Evolutionary conservation across 179 eudicot species (phyloP).

Genomic region (Monotropa hypopitys): DNA sequence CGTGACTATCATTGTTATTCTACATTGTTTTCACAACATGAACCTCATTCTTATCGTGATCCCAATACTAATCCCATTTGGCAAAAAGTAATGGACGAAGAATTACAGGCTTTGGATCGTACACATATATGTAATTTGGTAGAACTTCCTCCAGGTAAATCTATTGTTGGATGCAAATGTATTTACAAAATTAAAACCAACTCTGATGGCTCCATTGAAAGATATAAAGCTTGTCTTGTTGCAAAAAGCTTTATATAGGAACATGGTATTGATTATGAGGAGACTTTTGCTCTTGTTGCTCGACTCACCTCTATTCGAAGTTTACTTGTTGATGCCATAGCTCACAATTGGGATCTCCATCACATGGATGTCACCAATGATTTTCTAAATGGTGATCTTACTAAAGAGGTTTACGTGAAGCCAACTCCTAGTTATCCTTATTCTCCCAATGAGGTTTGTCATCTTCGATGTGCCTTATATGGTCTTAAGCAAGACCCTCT

Average conservation of each 20-base stretch:
- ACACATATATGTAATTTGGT: not conserved
- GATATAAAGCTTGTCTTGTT: too few relatives aligned
- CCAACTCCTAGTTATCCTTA: not conserved
- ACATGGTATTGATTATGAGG: not conserved
- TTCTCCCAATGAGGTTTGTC: too few relatives aligned
- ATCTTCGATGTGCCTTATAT: not conserved
- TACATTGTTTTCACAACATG: too few relatives aligned
- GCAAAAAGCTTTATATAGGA: not conserved
- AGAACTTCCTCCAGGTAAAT: not conserved
- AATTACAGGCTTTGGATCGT: too few relatives aligned
- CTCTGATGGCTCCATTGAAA: too few relatives aligned
- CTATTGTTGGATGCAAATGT: not conserved
- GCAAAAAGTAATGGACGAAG: too few relatives aligned
- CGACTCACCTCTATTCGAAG: not conserved
- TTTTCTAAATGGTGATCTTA: too few relatives aligned
- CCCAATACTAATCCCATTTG: too few relatives aligned
- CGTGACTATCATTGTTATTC: too few relatives aligned
- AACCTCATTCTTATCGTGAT: too few relatives aligned
- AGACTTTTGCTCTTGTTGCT: not conserved
- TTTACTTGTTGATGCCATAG: not conserved
- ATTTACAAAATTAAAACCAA: not conserved
- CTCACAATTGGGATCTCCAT: not conserved
- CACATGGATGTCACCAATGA: too few relatives aligned
- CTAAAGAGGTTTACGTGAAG: too few relatives aligned
- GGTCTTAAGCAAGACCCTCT: not conserved